Evolutionary conservation across 257 asterid species (phyloP).

Genomic region (Voacanga thouarsii): DNA sequence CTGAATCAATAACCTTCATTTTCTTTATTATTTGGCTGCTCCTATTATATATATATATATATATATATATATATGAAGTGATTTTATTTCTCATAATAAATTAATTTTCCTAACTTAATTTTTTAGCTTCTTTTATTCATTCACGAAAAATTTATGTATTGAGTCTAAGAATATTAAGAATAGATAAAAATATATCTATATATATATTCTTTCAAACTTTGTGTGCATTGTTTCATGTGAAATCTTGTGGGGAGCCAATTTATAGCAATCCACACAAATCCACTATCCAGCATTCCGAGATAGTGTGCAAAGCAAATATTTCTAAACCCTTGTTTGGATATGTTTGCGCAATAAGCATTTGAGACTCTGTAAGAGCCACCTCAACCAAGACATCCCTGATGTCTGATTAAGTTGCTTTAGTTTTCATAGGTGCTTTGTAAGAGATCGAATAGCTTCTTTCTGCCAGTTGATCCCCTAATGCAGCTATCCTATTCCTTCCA

Average conservation of each 20-base stretch:
- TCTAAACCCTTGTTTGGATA: slow-evolving; percentile 38
- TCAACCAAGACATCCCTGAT: slow-evolving; percentile 40
- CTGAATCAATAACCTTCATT: too few species aligned
- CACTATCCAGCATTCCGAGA: slow-evolving; percentile 49
- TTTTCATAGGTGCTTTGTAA: slow-evolving; percentile 42
- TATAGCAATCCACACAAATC: slow-evolving; percentile 65
- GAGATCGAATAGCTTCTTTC: slow-evolving; percentile 44
- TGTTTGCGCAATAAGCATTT: slow-evolving; percentile 49
- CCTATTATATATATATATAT: too few species aligned
- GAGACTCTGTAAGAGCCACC: slow-evolving; percentile 43
- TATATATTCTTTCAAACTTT: too few species aligned
- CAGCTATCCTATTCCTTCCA: slow-evolving; percentile 46
- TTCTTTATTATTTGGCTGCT: too few species aligned
- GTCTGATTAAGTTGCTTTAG: slow-evolving; percentile 36
- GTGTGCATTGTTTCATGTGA: too few species aligned
- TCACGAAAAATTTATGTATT: too few species aligned
- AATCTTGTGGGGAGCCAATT: slow-evolving; percentile 55
- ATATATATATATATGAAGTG: too few species aligned
- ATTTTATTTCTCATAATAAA: too few species aligned
- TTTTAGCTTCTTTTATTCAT: too few species aligned
- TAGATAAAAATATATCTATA: too few species aligned
- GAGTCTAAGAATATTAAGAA: too few species aligned
- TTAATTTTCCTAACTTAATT: too few species aligned
- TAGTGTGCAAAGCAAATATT: slow-evolving; percentile 33
- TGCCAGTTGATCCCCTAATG: slow-evolving; percentile 44